Evolutionary conservation across 1,139 yeast species (phyloP), one percentile per base, ranked within the genome.

Genomic region (Nadsonia starkeyi-henricii): DNA sequence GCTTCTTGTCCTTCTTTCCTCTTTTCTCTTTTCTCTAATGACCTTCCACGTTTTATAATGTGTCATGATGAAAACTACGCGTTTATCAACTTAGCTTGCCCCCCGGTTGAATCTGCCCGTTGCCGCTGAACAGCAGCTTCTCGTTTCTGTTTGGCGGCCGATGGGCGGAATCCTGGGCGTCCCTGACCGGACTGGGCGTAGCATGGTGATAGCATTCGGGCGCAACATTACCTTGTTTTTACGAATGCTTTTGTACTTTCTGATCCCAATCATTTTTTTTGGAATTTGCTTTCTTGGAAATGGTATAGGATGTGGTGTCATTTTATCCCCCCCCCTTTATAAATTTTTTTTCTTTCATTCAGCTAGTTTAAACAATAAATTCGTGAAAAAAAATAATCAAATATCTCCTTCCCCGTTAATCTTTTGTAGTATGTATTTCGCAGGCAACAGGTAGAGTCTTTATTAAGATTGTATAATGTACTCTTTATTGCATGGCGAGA

Each of bases 151-250:
- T 20, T 41, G 37, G 44, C 44, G 43, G 48, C 37, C 33, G 46
- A 23, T 9, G 8, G 28, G 28, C 9, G 28, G 28, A 39, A 15
- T 33, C 39, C 39, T 33, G 58, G 50, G 45, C 49, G 56, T 65
- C 64, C 62, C 58, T 65, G 69, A 65, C 69, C 67, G 69, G 67
- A 64, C 63, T 57, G 62, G 67, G 69, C 59, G 57, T 48, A 54
- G 47, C 45, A 51, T 66, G 70, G 62, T 56, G 66, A 60, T 48
- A 58, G 63, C 64, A 68, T 62, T 58, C 66, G 60, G 63, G 61
- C 62, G 57, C 57, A 54, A 46, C 53, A 53, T 52, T 57, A 61
- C 68, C 69, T 66, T 66, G 69, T 66, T 65, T 49, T 20, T 47
- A 55, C 54, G 63, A 58, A 61, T 63, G 62, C 64, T 51, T 47